A percentile compares a stretch with the other conserved stretches of the same genome.
Evolutionary conservation across 1,284 basidiomycete species (phyloP).

Genomic region (Fomitopsis palustris): DNA sequence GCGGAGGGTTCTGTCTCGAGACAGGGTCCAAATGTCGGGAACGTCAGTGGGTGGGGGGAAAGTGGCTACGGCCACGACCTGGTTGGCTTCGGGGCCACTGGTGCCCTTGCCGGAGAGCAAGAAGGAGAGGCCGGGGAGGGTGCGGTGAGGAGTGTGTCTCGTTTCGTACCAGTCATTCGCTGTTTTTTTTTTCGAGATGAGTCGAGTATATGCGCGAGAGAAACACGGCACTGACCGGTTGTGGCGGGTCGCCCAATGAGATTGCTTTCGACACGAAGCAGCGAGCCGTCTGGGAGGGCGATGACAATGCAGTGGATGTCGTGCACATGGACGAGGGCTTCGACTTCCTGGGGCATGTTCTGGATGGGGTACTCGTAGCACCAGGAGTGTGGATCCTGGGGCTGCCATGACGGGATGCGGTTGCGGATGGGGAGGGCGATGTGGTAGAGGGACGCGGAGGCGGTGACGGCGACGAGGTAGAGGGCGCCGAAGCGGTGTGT

Average conservation of each 20-base stretch:
- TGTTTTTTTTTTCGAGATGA: background rate
- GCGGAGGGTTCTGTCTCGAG: conserved; percentile 82
- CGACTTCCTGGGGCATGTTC: conserved; percentile 34
- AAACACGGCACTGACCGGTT: conserved; percentile 5
- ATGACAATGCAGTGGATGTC: conserved; percentile 68
- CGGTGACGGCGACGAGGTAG: conserved; percentile 70
- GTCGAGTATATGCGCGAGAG: background rate
- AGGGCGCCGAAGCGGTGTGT: conserved; percentile 60
- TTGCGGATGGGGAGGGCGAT: conserved; percentile 63
- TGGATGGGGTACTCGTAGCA: conserved; percentile 65
- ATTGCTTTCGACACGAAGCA: conserved; percentile 67
- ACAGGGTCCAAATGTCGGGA: conserved; percentile 77
- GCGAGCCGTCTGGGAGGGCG: conserved; percentile 62
- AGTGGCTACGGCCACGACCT: conserved; percentile 65
- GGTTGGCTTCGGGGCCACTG: conserved; percentile 41
- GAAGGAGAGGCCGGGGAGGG: conserved; percentile 63
- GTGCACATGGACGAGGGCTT: conserved; percentile 64
- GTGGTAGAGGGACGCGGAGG: conserved; percentile 73
- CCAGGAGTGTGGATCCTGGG: conserved; percentile 49
- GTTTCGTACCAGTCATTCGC: conserved; percentile 69
- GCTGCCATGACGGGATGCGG: conserved; percentile 53
- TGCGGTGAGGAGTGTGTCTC: conserved; percentile 49
- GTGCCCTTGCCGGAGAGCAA: conserved; percentile 56
- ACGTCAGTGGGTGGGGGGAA: conserved; percentile 71
- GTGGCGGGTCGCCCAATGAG: conserved; percentile 25